phyloP scores from a whole-genome alignment of 805 yeast genomes.

The Pichia deserticola region DNA sequence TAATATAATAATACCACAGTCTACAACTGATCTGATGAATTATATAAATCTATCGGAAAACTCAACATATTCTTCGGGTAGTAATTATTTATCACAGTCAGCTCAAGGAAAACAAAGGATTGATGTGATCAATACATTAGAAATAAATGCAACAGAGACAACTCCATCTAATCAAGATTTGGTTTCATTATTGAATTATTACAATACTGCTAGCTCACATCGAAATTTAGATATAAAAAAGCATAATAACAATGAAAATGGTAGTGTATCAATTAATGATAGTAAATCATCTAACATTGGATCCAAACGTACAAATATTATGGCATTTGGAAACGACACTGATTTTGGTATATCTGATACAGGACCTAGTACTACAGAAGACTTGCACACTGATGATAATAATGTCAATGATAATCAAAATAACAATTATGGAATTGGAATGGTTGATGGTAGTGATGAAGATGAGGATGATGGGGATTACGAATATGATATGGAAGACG shows the following conservation, averaged over 20 bases:
- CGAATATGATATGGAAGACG: neutral
- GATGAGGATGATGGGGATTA: conserved; percentile 2
- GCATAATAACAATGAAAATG: too few relatives aligned
- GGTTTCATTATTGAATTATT: conserved; percentile 7
- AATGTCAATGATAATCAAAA: too few relatives aligned
- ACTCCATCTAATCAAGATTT: conserved; percentile 1
- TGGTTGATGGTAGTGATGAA: conserved; percentile 2
- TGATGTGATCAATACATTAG: too few relatives aligned
- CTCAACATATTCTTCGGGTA: neutral
- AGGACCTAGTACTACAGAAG: neutral
- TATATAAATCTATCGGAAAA: neutral
- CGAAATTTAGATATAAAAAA: neutral
- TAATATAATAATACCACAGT: neutral
- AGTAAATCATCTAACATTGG: too few relatives aligned
- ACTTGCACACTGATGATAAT: neutral
- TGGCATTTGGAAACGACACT: conserved; percentile 1
- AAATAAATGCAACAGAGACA: too few relatives aligned
- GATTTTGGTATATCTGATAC: conserved; percentile 4
- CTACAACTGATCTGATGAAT: neutral
- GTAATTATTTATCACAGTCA: neutral
- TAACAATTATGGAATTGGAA: neutral
- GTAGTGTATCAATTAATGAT: too few relatives aligned
- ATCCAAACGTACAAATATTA: neutral
- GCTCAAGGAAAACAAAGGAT: too few relatives aligned
- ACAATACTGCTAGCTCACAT: neutral